phyloP scores from a whole-genome alignment of 2,329 filamentous ascomycete genomes.

The Cryphonectria nitschkei region DNA sequence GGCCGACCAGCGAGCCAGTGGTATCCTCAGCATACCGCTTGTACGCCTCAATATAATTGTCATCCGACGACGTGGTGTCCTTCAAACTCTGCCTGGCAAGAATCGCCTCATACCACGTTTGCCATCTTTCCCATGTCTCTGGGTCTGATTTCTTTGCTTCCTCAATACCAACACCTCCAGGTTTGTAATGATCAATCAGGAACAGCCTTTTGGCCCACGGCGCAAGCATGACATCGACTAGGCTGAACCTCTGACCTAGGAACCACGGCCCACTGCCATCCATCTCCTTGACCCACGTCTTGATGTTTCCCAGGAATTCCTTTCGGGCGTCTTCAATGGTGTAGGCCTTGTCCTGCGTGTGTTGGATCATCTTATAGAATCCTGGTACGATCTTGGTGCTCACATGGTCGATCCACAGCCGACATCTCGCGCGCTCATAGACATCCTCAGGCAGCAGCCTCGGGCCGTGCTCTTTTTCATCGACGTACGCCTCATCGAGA shows the following conservation, averaged over 20 bases:
- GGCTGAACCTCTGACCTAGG: conserved; percentile 61
- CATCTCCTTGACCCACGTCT: conserved; percentile 66
- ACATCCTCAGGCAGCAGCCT: conserved; percentile 62
- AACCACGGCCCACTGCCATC: conserved; percentile 65
- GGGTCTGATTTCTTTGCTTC: conserved; percentile 53
- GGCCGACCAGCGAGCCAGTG: conserved; percentile 63
- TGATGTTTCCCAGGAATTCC: conserved; percentile 63
- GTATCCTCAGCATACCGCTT: conserved; percentile 68
- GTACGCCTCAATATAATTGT: conserved; percentile 71
- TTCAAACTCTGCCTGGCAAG: conserved; percentile 63
- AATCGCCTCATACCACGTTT: conserved; percentile 65
- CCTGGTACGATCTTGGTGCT: conserved; percentile 67
- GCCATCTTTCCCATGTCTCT: conserved; percentile 66
- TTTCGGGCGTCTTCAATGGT: conserved; percentile 56
- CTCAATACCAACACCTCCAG: conserved; percentile 54
- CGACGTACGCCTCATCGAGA: conserved; percentile 70
- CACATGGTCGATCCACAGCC: conserved; percentile 77
- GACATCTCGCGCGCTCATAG: conserved; percentile 66
- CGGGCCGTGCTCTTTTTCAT: conserved; percentile 45
- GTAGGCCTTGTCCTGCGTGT: conserved; percentile 53
- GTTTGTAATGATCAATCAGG: conserved; percentile 76
- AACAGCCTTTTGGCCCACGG: conserved; percentile 76
- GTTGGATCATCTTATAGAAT: conserved; percentile 67
- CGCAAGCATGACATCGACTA: conserved; percentile 72
- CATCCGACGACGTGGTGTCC: conserved; percentile 69